Evolutionary conservation across 257 asterid species (phyloP), one percentile per base, ranked within the genome.

Genomic region (Capsicum baccatum): DNA sequence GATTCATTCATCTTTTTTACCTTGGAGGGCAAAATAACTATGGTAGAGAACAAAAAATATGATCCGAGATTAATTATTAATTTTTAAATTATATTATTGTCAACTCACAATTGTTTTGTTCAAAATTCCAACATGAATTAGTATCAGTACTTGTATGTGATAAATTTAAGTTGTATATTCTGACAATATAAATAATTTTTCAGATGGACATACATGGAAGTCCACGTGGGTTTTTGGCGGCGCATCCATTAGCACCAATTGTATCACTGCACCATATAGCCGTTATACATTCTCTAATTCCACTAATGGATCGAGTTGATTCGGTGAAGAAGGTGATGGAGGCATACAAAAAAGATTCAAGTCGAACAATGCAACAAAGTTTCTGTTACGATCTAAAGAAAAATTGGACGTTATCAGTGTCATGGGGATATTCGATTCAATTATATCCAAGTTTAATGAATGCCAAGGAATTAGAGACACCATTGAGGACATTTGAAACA

Each of bases 391-490:
- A 95, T 87, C 50, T 76, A 12, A 57, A 79, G 9, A 87, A 91
- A 42, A 89, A 91, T 11, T 95, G 99, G 98, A 86, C 99, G 2
- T 8, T 94, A 14, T 92, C 97, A 0, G 44, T 95, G 3, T 85
- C 97, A 0, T 94, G 99, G 99, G 99, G 99, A 60, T 94, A 94
- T 87, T 85, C 87, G 26, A 85, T 94, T 56, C 98, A 92, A 57
- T 26, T 95, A 7, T 92, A 92, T 88, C 97, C 97, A 1, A 71
- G 5, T 57, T 7, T 91, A 15, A 70, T 90, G 48, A 80, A 86
- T 2, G 90, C 92, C 0, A 86, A 84, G 35, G 96, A 91, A 9
- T 47, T 95, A 76, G 91, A 84, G 83, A 95, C 94, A 6, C 95
- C 98, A 13, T 21, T 92, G 26, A 95, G 86, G 59, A 95, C 99